These are phyloP conservation scores for Teunomyces lycoperdinae DNA, from an alignment of 805 yeast genomes.

Conservation along the genomic window DNA sequence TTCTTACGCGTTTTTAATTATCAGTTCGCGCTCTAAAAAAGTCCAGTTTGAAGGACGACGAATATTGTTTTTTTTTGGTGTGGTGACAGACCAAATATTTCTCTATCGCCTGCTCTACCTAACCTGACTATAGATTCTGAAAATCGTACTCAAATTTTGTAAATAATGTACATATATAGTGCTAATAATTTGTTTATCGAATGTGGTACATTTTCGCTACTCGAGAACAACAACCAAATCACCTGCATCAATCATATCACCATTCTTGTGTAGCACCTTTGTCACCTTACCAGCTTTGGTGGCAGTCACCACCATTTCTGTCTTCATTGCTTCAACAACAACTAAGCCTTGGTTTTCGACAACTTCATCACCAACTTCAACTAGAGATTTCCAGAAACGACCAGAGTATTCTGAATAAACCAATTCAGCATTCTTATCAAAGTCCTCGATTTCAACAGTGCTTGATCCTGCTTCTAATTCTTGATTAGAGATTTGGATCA, in stretches of 20 bases:
- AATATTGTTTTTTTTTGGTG: too few relatives aligned
- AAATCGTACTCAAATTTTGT: too few relatives aligned
- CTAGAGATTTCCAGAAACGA: slow-evolving; percentile 92
- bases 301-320: slow-evolving; percentile 88
- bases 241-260: slow-evolving; percentile 97
- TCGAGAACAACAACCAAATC: slow-evolving; percentile 85
- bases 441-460: slow-evolving; percentile 48
- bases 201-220: slow-evolving; percentile 12
- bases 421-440: slow-evolving; percentile 75
- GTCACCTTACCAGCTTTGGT: slow-evolving; percentile 68
- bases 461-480: slow-evolving; percentile 60
- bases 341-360: slow-evolving; percentile 74
- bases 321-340: slow-evolving; percentile 97
- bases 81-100: too few relatives aligned
- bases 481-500: slow-evolving; percentile 78
- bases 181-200: too few relatives aligned
- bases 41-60: too few relatives aligned
- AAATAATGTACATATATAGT: too few relatives aligned
- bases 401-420: slow-evolving; percentile 97
- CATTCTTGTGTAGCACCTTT: slow-evolving; percentile 74
- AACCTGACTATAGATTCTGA: not conserved
- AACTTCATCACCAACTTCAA: slow-evolving; percentile 73
- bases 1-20: not conserved
- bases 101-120: not conserved
- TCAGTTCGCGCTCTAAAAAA: not conserved